Percentiles rank a stretch among this genome's conserved stretches.
Conservation (phyloP, 176 grass and related monocot species). For the Pontederia paniculata region DNA sequence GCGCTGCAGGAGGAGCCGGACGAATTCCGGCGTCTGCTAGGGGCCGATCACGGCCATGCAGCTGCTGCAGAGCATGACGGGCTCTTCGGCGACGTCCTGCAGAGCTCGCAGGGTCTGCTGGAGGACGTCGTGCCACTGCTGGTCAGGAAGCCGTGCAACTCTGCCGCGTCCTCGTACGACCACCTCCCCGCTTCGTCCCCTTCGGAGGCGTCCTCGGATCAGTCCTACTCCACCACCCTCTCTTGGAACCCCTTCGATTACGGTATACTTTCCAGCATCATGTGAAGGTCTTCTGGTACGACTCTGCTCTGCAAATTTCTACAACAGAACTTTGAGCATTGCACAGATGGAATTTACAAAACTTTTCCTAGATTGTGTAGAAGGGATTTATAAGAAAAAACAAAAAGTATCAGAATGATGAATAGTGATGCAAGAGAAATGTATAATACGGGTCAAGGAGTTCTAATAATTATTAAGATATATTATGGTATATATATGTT, state of each 20-base stretch:
- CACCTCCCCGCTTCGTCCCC: neutral
- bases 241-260: neutral
- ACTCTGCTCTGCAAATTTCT: no score
- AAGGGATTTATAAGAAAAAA: no score
- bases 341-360: no score
- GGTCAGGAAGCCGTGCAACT: conserved; percentile 11
- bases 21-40: no score
- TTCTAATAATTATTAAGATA: no score
- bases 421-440: no score
- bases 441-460: no score
- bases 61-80: neutral
- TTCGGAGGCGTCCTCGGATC: neutral
- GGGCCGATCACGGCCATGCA: neutral
- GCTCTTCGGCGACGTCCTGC: neutral
- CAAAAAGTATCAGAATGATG: no score
- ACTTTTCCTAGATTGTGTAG: no score
- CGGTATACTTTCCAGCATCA: neutral
- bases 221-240: neutral
- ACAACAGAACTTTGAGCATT: no score
- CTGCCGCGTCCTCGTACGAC: neutral
- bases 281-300: neutral
- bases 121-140: conserved; percentile 11
- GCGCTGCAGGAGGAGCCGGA: neutral
- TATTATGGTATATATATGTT: no score
- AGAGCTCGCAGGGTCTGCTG: conserved; percentile 8